Evolutionary conservation across 305 asterid genomes (phyloP), one percentile per base, ranked within the genome.

Genomic region (Solanum hybrid): DNA sequence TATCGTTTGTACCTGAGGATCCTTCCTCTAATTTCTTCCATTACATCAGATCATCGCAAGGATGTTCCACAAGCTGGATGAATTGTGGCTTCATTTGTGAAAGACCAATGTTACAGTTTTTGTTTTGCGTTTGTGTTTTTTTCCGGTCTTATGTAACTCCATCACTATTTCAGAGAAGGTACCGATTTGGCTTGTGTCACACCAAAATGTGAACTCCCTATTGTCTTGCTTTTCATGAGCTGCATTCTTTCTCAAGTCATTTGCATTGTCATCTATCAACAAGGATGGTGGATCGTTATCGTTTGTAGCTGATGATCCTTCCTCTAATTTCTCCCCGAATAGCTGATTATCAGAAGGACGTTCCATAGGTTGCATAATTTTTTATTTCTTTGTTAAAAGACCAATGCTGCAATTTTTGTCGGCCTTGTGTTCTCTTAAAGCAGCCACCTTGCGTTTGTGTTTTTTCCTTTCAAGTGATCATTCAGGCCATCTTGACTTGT

Each of bases 391-490:
- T 51, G 8, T 7, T 51, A 51, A 15, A 51, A 51, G 22, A 51
- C 65, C 65, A 51, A 51, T 51, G 32, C 79, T 91, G 24, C 72
- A 92, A 39, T 91, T 92, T 37, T 90, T 89, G 3, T 90, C 92
- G 6, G 61, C 78, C 29, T 38, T 91, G 77, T 61, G 90, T 20
- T 85, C 92, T 79, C 13, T 88, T 88, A 90, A 72, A 76, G 91
- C 90, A 77, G 90, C 93, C 93, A 93, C 96, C 92, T 90, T 94
- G 7, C 89, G 36, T 90, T 93, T 95, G 93, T 95, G 98, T 88
- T 91, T 95, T 91, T 95, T 41, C 98, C 98, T 76, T 14, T 15
- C 1, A 94, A 79, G 89, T 95, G 97, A 10, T 51, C 93, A 2
- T 91, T 89, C 32, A 95, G 90, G 77, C 72, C 92, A 20, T 3